Conservation (phyloP, 2,329 filamentous ascomycete species). For the Paracorniculantispora psalliotae region DNA sequence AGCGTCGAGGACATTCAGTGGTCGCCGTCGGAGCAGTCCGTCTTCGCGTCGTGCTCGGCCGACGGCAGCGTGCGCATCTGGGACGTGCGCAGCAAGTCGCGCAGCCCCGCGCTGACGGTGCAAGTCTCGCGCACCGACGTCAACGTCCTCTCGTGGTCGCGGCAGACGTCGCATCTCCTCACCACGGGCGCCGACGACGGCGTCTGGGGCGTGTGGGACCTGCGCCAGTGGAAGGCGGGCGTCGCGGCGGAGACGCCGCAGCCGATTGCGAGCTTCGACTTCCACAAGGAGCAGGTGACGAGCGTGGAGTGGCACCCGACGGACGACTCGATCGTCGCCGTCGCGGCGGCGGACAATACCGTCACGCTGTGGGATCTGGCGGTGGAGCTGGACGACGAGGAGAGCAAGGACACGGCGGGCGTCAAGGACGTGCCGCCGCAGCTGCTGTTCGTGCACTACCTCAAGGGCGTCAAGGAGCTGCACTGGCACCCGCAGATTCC, state of each 20-base stretch:
- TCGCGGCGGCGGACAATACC: conserved; percentile 89
- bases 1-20: conserved; percentile 95
- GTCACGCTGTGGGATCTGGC: conserved; percentile 95
- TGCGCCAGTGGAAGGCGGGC: conserved; percentile 80
- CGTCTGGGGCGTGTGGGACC: conserved; percentile 92
- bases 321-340: conserved; percentile 91
- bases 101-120: conserved; percentile 81
- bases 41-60: conserved; percentile 89
- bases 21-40: conserved; percentile 87
- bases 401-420: conserved; percentile 83
- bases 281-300: conserved; percentile 96
- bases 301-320: conserved; percentile 96
- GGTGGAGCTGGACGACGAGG: conserved; percentile 94
- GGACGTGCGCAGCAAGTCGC: conserved; percentile 88
- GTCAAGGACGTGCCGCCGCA: conserved; percentile 90
- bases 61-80: conserved; percentile 95
- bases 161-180: conserved; percentile 80
- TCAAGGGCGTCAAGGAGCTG: conserved; percentile 88
- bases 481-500: conserved; percentile 98
- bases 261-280: conserved; percentile 88
- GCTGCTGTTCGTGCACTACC: conserved; percentile 93
- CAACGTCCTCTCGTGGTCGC: conserved; percentile 95
- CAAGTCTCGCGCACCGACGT: conserved; percentile 81
- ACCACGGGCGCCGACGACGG: conserved; percentile 92
- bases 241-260: conserved; percentile 60